Evolutionary conservation across 306 rosid genomes (phyloP).

Genomic region (Leucaena leucocephala): DNA sequence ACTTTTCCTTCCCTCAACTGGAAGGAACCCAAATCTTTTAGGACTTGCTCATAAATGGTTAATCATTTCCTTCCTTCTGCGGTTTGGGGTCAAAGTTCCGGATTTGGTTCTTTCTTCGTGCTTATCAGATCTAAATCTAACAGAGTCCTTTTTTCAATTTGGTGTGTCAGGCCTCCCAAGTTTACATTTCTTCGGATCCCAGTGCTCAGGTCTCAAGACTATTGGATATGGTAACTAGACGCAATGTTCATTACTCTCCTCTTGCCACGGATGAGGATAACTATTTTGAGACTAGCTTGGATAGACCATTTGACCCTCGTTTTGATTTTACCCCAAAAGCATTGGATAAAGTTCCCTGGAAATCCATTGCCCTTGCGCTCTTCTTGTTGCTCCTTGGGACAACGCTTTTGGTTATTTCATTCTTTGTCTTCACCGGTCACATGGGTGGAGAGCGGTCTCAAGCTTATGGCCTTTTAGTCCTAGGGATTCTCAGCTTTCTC

Average conservation of each 20-base stretch:
- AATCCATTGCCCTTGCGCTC: conserved; percentile 85
- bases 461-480: conserved; percentile 85
- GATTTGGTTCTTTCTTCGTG: conserved; percentile 24
- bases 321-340: conserved; percentile 83
- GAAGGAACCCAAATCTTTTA: conserved; percentile 18
- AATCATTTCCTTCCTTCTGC: conserved; percentile 26
- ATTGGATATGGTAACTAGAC: conserved; percentile 68
- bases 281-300: conserved; percentile 36
- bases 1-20: not conserved
- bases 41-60: conserved; percentile 23
- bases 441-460: conserved; percentile 94
- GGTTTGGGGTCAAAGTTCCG: conserved; percentile 14
- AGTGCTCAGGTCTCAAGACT: conserved; percentile 10
- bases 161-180: conserved; percentile 9
- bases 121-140: conserved; percentile 16
- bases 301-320: conserved; percentile 69
- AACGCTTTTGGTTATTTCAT: conserved; percentile 76
- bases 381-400: conserved; percentile 77
- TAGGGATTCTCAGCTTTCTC: conserved; percentile 88
- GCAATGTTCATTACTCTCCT: conserved; percentile 61
- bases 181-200: conserved; percentile 12
- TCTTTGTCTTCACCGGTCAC: conserved; percentile 84
- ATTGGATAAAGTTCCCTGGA: conserved; percentile 90
- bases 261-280: conserved; percentile 67
- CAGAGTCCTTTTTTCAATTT: not conserved